A percentile compares a stretch with the other conserved stretches of the same genome.
These are phyloP conservation scores for Yamadazyma sp. DNA, from an alignment of 805 yeast genomes.

Conservation along the genomic window DNA sequence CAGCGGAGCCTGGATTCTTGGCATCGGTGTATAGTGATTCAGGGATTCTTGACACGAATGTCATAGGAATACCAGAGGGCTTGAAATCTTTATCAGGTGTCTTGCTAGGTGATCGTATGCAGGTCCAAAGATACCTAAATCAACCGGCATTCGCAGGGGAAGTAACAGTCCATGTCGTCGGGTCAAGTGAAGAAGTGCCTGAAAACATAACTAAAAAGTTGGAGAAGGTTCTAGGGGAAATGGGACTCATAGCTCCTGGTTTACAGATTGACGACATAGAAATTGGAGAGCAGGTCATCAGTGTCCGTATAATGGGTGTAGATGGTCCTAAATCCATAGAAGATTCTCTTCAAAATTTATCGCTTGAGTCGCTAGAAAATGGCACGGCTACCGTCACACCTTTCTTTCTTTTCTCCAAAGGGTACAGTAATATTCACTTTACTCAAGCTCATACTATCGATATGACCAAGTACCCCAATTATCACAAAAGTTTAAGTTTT, in stretches of 20 bases:
- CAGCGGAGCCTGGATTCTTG: constrained; percentile 45
- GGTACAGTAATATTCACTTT: constrained; percentile 14
- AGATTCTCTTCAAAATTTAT: constrained; percentile 31
- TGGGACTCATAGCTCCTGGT: constrained; percentile 64
- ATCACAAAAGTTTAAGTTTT: constrained; percentile 48
- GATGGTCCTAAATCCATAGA: constrained; percentile 36
- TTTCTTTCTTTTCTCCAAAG: constrained; percentile 42
- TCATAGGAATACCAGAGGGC: constrained; percentile 26
- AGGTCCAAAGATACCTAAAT: constrained; percentile 42
- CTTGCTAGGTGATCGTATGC: constrained; percentile 48
- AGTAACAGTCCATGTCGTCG: constrained; percentile 4
- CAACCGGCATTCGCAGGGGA: constrained; percentile 47
- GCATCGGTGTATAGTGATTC: constrained; percentile 42
- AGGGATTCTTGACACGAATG: constrained; percentile 27
- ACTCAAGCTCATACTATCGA: constrained; percentile 6
- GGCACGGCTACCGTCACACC: constrained; percentile 28
- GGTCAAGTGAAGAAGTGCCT: not conserved
- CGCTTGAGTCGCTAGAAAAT: constrained; percentile 22
- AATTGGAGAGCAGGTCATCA: constrained; percentile 9
- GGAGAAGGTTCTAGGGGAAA: constrained; percentile 47
- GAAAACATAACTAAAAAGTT: constrained; percentile 21
- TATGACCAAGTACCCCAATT: constrained; percentile 36
- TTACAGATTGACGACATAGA: constrained; percentile 21
- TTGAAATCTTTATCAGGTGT: constrained; percentile 37
- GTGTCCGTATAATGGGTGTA: constrained; percentile 29